phyloP scores from a whole-genome alignment of 257 asterid genomes.

The Perilla frutescens region DNA sequence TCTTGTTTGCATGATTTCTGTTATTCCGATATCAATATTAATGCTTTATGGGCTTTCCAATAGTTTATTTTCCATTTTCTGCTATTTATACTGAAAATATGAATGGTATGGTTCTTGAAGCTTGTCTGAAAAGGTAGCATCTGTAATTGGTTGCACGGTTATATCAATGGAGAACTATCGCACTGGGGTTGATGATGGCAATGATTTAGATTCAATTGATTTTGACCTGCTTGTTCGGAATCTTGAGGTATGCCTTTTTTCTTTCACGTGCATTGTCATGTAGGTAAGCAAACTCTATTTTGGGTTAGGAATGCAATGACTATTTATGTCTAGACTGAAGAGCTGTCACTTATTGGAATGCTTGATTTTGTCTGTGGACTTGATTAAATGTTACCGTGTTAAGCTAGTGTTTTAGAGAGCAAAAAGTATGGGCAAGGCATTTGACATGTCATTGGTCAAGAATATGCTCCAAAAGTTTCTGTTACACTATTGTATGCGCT shows the following conservation, averaged over 20 bases:
- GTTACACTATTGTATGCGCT: neutral
- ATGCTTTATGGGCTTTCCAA: neutral
- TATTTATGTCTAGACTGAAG: slow-evolving; percentile 1
- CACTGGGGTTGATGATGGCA: slow-evolving; percentile 88
- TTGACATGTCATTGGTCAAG: neutral
- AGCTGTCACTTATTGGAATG: neutral
- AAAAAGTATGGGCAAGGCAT: slow-evolving; percentile 2
- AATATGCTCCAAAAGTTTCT: neutral
- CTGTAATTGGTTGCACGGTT: slow-evolving; percentile 89
- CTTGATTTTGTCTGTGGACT: slow-evolving; percentile 12
- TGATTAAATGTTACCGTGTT: slow-evolving; percentile 11
- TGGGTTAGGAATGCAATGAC: slow-evolving; percentile 7
- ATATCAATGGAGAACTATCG: slow-evolving; percentile 97
- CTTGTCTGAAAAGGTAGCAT: slow-evolving; percentile 96
- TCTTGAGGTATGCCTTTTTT: slow-evolving; percentile 70
- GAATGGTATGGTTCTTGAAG: slow-evolving; percentile 66
- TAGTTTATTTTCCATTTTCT: slow-evolving; percentile 28
- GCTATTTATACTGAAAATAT: slow-evolving; percentile 31
- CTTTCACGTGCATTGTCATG: neutral
- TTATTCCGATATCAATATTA: slow-evolving; percentile 6
- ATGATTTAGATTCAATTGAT: slow-evolving; percentile 85
- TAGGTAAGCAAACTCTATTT: slow-evolving; percentile 11
- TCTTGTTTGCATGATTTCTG: slow-evolving; percentile 15
- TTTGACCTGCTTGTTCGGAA: slow-evolving; percentile 85
- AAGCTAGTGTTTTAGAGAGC: neutral